Evolutionary conservation across 805 yeast species (phyloP).

Genomic region (Spathaspora passalidarum): DNA sequence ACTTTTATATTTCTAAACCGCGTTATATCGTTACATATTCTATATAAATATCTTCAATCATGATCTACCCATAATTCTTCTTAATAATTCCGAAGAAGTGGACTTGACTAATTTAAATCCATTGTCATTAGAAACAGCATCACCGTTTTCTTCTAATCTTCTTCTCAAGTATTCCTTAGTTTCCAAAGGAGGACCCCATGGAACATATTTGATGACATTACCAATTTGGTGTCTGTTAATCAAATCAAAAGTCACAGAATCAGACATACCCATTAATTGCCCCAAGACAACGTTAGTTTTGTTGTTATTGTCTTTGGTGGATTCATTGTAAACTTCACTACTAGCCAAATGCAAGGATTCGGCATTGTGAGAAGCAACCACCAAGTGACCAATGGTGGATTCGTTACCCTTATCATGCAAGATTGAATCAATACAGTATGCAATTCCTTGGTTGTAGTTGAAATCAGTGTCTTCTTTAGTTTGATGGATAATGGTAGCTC

Average conservation of each 20-base stretch:
- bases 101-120: conserved; percentile 72
- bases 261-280: conserved; percentile 95
- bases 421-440: conserved; percentile 58
- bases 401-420: conserved; percentile 40
- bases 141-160: conserved; percentile 94
- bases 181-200: conserved; percentile 97
- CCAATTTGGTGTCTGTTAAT: conserved; percentile 60
- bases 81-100: conserved; percentile 29
- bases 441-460: conserved; percentile 70
- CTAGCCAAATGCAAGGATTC: conserved; percentile 75
- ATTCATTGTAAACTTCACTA: conserved; percentile 39
- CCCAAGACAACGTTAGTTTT: conserved; percentile 74
- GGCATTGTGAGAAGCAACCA: conserved; percentile 88
- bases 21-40: conserved; percentile 2
- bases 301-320: conserved; percentile 16
- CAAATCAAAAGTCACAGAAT: conserved; percentile 75
- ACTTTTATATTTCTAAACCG: background rate
- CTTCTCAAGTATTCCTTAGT: conserved; percentile 86
- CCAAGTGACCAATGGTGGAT: conserved; percentile 67
- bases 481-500: conserved; percentile 64
- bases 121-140: conserved; percentile 81
- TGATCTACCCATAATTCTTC: conserved; percentile 19
- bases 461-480: conserved; percentile 79
- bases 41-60: conserved; percentile 1
- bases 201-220: conserved; percentile 88